phyloP scores from a whole-genome alignment of 768 basidiomycete genomes.

The Hirschioporus abietinus region DNA sequence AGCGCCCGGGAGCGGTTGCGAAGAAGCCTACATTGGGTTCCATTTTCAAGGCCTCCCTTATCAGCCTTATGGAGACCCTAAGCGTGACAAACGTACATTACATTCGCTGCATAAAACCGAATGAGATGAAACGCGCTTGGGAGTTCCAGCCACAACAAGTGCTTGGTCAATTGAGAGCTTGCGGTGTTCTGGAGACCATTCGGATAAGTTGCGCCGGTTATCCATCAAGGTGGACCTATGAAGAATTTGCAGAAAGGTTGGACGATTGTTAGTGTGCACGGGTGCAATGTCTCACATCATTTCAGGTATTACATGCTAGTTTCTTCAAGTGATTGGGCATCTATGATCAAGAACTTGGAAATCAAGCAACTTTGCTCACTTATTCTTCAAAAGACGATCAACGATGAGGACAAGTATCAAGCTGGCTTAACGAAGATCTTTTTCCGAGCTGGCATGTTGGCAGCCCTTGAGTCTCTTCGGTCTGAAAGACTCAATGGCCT shows the following conservation, averaged over 20 bases:
- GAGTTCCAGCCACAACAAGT: slow-evolving; percentile 96
- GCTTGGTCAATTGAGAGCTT: slow-evolving; percentile 89
- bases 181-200: slow-evolving; percentile 98
- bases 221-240: slow-evolving; percentile 96
- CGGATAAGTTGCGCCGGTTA: slow-evolving; percentile 98
- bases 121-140: slow-evolving; percentile 95
- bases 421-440: slow-evolving; percentile 97
- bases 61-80: slow-evolving; percentile 94
- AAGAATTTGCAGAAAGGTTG: slow-evolving; percentile 96
- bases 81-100: slow-evolving; percentile 98
- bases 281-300: slow-evolving; percentile 15
- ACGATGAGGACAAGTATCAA: slow-evolving; percentile 95
- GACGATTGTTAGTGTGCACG: slow-evolving; percentile 20
- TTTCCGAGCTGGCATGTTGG: slow-evolving; percentile 98
- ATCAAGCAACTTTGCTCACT: slow-evolving; percentile 74
- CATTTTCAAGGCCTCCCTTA: slow-evolving; percentile 95
- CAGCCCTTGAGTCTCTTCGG: slow-evolving; percentile 86
- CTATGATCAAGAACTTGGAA: slow-evolving; percentile 77
- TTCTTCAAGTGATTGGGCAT: slow-evolving; percentile 78
- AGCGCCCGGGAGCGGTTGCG: slow-evolving; percentile 62
- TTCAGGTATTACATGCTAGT: slow-evolving; percentile 95
- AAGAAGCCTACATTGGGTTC: slow-evolving; percentile 96
- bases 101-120: slow-evolving; percentile 99
- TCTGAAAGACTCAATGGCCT: slow-evolving; percentile 83
- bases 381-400: slow-evolving; percentile 82